Conservation (phyloP, 495 filamentous ascomycete species). For the Hypoxylon intermedium region DNA sequence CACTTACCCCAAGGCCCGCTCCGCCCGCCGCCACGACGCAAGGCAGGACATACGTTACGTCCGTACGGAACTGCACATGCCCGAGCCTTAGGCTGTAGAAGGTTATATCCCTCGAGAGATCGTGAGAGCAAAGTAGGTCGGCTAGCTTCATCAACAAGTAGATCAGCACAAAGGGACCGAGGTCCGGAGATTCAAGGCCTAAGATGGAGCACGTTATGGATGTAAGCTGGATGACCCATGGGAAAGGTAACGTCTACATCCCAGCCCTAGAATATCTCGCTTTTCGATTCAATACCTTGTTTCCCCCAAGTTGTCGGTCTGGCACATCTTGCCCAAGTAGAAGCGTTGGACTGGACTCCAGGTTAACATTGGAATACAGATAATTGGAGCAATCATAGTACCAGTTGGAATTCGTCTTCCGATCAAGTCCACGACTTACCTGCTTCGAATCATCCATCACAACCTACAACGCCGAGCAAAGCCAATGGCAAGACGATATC, state of each 20-base stretch:
- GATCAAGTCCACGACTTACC: slow-evolving; percentile 17
- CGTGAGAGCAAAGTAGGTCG: slow-evolving; percentile 3
- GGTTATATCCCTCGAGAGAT: background rate
- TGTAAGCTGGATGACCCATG: slow-evolving; percentile 70
- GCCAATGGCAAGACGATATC: slow-evolving; percentile 36
- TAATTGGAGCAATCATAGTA: slow-evolving; percentile 19
- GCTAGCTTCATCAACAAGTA: slow-evolving; percentile 2
- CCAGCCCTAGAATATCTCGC: background rate
- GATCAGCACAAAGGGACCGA: background rate
- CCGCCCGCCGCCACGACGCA: slow-evolving; percentile 21
- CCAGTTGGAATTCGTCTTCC: slow-evolving; percentile 28
- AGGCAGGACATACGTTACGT: slow-evolving; percentile 15
- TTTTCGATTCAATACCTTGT: too few species aligned
- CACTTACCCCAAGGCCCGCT: slow-evolving; percentile 33
- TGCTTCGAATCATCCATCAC: slow-evolving; percentile 19
- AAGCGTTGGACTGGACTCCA: slow-evolving; percentile 17
- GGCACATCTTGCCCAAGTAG: background rate
- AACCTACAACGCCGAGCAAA: slow-evolving; percentile 25
- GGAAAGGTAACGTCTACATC: slow-evolving; percentile 51
- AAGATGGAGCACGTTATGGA: slow-evolving; percentile 72
- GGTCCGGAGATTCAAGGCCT: too few species aligned
- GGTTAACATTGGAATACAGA: slow-evolving; percentile 15
- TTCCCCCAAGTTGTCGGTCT: background rate
- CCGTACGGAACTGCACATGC: slow-evolving; percentile 15
- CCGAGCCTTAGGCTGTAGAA: background rate